A percentile compares a stretch with the other conserved stretches of the same genome.
Conservation (phyloP, 176 grass and related monocot genomes). For the Elaeis guineensis region DNA sequence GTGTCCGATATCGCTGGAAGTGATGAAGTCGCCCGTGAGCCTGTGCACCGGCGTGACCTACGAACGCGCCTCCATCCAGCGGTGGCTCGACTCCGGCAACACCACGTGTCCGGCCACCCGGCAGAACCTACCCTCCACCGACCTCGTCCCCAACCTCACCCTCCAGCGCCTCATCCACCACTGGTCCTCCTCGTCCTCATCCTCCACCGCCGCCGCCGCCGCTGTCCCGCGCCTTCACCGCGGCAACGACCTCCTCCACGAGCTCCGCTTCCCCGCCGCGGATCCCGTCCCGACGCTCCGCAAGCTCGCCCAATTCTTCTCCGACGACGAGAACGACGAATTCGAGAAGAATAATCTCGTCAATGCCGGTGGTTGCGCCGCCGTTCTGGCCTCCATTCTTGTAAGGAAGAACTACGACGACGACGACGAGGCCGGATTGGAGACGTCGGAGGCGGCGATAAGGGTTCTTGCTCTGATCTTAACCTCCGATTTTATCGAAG, state of each 20-base stretch:
- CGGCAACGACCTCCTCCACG: slow-evolving; percentile 26
- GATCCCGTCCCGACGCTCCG: slow-evolving; percentile 34
- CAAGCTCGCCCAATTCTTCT: slow-evolving; percentile 50
- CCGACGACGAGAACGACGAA: slow-evolving; percentile 60
- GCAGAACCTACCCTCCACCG: slow-evolving; percentile 5
- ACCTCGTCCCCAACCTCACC: slow-evolving; percentile 23
- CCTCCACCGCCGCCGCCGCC: background rate
- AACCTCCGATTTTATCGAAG: slow-evolving; percentile 40
- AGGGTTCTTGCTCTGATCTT: slow-evolving; percentile 43
- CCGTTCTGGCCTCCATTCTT: slow-evolving; percentile 40
- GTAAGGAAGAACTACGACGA: slow-evolving; percentile 21
- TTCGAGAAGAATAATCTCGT: slow-evolving; percentile 71
- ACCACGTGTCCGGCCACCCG: slow-evolving; percentile 5
- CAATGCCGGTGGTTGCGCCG: slow-evolving; percentile 34
- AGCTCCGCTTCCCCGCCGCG: slow-evolving; percentile 13
- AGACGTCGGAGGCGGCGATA: slow-evolving; percentile 30
- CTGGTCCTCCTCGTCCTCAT: background rate
- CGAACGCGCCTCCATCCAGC: slow-evolving; percentile 16
- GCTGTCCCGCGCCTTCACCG: slow-evolving; percentile 3
- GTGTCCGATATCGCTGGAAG: slow-evolving; percentile 15
- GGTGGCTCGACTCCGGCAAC: slow-evolving; percentile 16
- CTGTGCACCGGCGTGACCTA: slow-evolving; percentile 16
- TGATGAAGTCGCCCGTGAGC: slow-evolving; percentile 18
- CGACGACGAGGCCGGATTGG: background rate
- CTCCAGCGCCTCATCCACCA: slow-evolving; percentile 15